Evolutionary conservation across 2,329 filamentous ascomycete species (phyloP).

Genomic region (Aulographum hederae): DNA sequence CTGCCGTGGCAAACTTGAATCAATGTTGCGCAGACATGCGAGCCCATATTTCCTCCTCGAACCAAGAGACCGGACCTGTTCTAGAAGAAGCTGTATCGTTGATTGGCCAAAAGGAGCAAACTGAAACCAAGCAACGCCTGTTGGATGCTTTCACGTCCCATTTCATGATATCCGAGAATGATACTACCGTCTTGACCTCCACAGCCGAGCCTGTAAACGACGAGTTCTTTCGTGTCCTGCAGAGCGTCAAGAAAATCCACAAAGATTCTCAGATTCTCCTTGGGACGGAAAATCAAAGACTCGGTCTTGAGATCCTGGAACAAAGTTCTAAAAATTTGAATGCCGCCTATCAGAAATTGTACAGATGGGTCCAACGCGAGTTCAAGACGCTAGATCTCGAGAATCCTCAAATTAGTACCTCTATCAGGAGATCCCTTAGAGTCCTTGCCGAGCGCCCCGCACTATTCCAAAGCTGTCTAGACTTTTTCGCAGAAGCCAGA

Average conservation of each 20-base stretch:
- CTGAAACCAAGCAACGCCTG: conserved; percentile 65
- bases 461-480: conserved; percentile 82
- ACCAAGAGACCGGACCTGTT: conserved; percentile 53
- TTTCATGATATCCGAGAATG: conserved; percentile 71
- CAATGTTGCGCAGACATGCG: conserved; percentile 62
- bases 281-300: conserved; percentile 72
- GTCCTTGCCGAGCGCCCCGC: conserved; percentile 79
- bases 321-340: conserved; percentile 76
- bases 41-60: conserved; percentile 55
- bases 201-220: conserved; percentile 71
- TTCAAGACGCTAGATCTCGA: conserved; percentile 87
- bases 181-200: conserved; percentile 56
- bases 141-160: conserved; percentile 61
- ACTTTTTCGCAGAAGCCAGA: conserved; percentile 80
- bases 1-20: conserved; percentile 62
- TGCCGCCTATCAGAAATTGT: conserved; percentile 83
- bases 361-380: conserved; percentile 85
- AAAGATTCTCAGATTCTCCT: conserved; percentile 78
- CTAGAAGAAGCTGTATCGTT: conserved; percentile 61
- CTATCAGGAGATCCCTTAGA: conserved; percentile 66
- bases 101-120: conserved; percentile 51
- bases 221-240: conserved; percentile 60
- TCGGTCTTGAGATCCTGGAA: conserved; percentile 84
- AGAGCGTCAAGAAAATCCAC: conserved; percentile 70
- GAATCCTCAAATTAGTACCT: conserved; percentile 76